phyloP scores from a whole-genome alignment of 495 filamentous ascomycete species.

The Lasiosphaeria ovina region DNA sequence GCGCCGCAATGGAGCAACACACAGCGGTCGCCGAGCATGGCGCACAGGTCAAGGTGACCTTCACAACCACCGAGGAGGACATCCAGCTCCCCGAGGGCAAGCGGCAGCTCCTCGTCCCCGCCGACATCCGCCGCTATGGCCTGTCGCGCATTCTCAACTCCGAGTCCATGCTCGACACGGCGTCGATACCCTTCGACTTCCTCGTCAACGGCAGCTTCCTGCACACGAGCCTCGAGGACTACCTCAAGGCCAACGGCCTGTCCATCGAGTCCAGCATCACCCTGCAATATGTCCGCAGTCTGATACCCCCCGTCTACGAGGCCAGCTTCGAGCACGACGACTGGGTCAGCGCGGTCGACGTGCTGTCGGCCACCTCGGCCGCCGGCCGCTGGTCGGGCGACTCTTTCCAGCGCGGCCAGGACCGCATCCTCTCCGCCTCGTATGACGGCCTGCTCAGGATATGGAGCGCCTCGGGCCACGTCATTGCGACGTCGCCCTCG shows the following conservation, averaged over 20 bases:
- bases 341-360: constrained; percentile 92
- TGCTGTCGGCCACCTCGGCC: constrained; percentile 64
- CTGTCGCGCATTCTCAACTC: constrained; percentile 93
- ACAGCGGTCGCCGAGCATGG: constrained; percentile 23
- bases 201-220: constrained; percentile 89
- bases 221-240: constrained; percentile 82
- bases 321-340: constrained; percentile 93
- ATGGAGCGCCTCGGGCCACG: constrained; percentile 83
- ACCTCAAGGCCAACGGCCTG: constrained; percentile 79
- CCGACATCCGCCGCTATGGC: constrained; percentile 83
- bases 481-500: constrained; percentile 66
- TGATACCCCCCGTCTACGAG: constrained; percentile 82
- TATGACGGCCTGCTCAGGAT: constrained; percentile 86
- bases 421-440: constrained; percentile 77
- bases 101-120: constrained; percentile 52
- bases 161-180: constrained; percentile 67
- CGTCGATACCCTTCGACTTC: constrained; percentile 92
- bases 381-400: constrained; percentile 56
- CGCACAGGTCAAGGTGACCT: constrained; percentile 52
- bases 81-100: constrained; percentile 56
- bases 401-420: constrained; percentile 42
- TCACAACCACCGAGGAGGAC: constrained; percentile 56
- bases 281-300: constrained; percentile 87
- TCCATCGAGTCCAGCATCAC: constrained; percentile 82
- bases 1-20: constrained; percentile 26